phyloP scores from a whole-genome alignment of 768 basidiomycete species.

The Brasilioporus rufonigricans region DNA sequence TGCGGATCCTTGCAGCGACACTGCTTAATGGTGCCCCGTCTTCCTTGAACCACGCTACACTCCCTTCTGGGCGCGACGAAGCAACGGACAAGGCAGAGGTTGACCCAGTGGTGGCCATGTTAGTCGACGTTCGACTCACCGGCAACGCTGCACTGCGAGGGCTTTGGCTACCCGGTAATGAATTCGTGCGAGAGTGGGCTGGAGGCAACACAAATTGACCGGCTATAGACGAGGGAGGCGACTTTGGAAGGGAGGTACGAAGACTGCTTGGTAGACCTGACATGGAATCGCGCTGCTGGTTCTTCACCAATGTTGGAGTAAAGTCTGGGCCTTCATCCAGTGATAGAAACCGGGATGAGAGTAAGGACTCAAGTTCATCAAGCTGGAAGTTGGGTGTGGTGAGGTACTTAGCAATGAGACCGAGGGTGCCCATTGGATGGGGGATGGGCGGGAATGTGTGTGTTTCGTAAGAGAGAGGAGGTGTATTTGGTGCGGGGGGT shows the following conservation, averaged over 20 bases:
- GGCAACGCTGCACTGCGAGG: constrained; percentile 35
- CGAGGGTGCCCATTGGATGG: constrained; percentile 65
- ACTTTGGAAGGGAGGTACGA: constrained; percentile 46
- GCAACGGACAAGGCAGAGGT: constrained; percentile 40
- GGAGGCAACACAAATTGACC: constrained; percentile 44
- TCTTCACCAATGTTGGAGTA: constrained; percentile 68
- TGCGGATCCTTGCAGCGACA: constrained; percentile 44
- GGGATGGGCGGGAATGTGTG: constrained; percentile 66
- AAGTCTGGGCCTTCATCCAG: constrained; percentile 65
- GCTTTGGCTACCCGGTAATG: constrained; percentile 38
- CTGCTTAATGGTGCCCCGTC: constrained; percentile 34
- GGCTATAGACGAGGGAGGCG: constrained; percentile 42
- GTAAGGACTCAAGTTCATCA: constrained; percentile 72
- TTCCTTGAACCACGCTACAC: constrained; percentile 37
- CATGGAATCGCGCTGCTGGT: constrained; percentile 57
- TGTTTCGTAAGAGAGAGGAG: constrained; percentile 47
- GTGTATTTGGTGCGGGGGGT: constrained; percentile 37
- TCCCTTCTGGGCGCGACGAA: constrained; percentile 40
- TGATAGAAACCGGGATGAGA: constrained; percentile 71
- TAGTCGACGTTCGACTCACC: constrained; percentile 34
- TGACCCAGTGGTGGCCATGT: constrained; percentile 30
- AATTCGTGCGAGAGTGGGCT: constrained; percentile 35
- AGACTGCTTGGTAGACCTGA: constrained; percentile 42
- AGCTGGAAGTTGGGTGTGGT: constrained; percentile 66
- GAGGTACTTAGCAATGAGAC: constrained; percentile 63